Evolutionary conservation across 176 grass and related monocot species (phyloP).

Genomic region (Alopecurus myosuroides): DNA sequence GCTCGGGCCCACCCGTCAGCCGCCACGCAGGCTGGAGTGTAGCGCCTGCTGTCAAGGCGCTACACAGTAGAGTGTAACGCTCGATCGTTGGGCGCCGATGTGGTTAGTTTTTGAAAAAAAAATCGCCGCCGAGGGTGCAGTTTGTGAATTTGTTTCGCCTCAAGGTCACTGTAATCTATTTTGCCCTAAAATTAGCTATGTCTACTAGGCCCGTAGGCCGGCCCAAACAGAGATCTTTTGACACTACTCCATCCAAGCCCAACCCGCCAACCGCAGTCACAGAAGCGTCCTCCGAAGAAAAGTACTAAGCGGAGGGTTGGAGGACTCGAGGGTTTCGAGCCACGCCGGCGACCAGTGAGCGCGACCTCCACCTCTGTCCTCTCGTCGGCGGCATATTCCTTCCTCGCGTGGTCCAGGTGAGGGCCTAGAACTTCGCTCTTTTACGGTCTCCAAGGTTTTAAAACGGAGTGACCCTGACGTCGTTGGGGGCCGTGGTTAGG

Average conservation of each 20-base stretch:
- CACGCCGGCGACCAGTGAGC: constrained; percentile 7
- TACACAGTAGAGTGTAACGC: too few species aligned
- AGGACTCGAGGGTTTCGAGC: constrained; percentile 8
- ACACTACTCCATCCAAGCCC: neutral
- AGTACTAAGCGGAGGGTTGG: neutral
- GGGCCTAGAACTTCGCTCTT: neutral
- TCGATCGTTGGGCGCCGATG: too few species aligned
- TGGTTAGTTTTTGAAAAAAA: too few species aligned
- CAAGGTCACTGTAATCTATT: too few species aligned
- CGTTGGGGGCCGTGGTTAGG: neutral
- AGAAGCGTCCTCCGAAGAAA: neutral
- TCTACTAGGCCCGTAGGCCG: neutral
- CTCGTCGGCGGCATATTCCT: neutral
- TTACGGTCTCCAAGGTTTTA: neutral
- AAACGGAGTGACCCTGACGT: neutral
- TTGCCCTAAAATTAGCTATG: too few species aligned
- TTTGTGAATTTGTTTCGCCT: too few species aligned
- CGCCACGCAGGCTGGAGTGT: too few species aligned
- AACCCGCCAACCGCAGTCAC: neutral
- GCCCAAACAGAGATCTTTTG: neutral
- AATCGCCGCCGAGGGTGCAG: too few species aligned
- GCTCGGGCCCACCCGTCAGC: too few species aligned
- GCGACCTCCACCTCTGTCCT: neutral
- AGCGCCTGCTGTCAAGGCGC: too few species aligned
- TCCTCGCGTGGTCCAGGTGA: neutral